Conservation (phyloP, 1,139 yeast species). For the Yamadazyma friedrichii region DNA sequence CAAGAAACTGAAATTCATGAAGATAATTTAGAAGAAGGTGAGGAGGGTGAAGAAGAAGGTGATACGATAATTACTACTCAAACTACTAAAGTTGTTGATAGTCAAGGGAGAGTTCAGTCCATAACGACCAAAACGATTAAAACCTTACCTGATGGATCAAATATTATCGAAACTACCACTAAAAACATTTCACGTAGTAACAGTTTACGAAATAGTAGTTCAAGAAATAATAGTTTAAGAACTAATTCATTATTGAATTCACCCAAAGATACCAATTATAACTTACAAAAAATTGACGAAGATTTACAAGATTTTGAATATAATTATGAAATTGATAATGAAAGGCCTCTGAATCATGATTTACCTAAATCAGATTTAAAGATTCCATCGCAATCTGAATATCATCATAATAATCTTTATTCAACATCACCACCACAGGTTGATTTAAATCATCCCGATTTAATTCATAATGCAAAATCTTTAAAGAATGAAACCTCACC, state of each 20-base stretch:
- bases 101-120: constrained; percentile 42
- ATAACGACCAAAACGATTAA: constrained; percentile 44
- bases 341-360: neutral
- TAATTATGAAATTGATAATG: constrained; percentile 33
- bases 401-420: neutral
- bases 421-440: neutral
- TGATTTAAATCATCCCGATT: constrained; percentile 8
- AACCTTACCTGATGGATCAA: constrained; percentile 46
- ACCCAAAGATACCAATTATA: constrained; percentile 19
- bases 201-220: constrained; percentile 30
- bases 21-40: neutral
- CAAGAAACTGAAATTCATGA: neutral
- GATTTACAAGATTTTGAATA: constrained; percentile 47
- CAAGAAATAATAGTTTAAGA: constrained; percentile 25
- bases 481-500: constrained; percentile 4
- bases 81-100: constrained; percentile 45
- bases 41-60: constrained; percentile 21
- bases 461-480: constrained; percentile 10
- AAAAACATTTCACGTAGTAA: constrained; percentile 39
- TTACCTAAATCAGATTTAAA: neutral
- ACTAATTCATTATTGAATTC: constrained; percentile 17
- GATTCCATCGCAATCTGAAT: neutral
- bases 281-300: constrained; percentile 43
- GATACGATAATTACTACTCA: constrained; percentile 38
- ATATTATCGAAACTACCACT: constrained; percentile 45